These are phyloP conservation scores for Hypomyces perniciosus DNA, from an alignment of 2,329 filamentous ascomycete genomes.

Conservation along the genomic window DNA sequence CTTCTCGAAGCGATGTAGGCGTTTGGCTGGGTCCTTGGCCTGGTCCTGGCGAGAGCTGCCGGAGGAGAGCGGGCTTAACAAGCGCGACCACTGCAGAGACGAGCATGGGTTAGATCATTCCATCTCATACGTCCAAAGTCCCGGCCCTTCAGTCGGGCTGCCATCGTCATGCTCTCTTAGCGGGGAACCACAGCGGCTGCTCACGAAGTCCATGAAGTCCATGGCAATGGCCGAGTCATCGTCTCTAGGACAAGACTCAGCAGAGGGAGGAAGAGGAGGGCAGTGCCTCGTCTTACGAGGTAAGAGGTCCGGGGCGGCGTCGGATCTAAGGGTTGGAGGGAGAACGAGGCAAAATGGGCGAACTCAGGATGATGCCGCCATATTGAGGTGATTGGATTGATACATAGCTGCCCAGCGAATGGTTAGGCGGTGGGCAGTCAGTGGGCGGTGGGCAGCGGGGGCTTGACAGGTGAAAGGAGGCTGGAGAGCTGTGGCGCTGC, in stretches of 20 bases:
- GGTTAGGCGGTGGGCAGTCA: slow-evolving; percentile 2
- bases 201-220: slow-evolving; percentile 60
- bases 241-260: slow-evolving; percentile 11
- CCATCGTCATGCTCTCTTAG: neutral
- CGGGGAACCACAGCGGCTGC: slow-evolving; percentile 16
- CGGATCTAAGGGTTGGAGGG: slow-evolving; percentile 5
- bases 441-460: slow-evolving; percentile 1
- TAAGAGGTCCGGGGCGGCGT: slow-evolving; percentile 7
- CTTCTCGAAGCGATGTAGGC: slow-evolving; percentile 60
- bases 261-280: neutral
- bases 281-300: neutral
- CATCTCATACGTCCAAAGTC: neutral
- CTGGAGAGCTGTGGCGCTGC: neutral
- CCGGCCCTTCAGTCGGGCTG: neutral
- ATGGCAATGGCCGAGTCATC: slow-evolving; percentile 45
- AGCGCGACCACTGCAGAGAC: slow-evolving; percentile 54
- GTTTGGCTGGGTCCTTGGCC: slow-evolving; percentile 56
- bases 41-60: slow-evolving; percentile 52
- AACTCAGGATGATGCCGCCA: neutral
- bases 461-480: neutral
- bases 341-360: slow-evolving; percentile 3
- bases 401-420: slow-evolving; percentile 5
- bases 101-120: slow-evolving; percentile 7
- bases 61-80: slow-evolving; percentile 57
- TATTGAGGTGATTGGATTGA: neutral